A percentile compares a stretch with the other conserved stretches of the same genome.
These are phyloP conservation scores for Urtica urens DNA, from an alignment of 306 rosid species.

Conservation along the genomic window DNA sequence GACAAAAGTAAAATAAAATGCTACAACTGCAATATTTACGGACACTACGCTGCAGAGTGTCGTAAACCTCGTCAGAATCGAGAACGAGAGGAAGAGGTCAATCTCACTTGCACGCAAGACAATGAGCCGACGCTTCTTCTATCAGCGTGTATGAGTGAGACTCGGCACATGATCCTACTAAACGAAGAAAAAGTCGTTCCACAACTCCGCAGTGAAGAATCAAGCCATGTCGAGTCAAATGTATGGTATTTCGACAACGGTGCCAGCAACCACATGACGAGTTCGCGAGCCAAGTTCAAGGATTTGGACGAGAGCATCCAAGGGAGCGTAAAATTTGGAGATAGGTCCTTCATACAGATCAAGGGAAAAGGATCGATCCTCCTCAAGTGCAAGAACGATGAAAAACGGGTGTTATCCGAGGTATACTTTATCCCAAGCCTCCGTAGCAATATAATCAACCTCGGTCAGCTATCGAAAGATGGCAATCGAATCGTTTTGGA, in stretches of 20 bases:
- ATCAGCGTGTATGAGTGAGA: not conserved
- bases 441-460: not conserved
- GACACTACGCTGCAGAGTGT: too few relatives aligned
- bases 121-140: not conserved
- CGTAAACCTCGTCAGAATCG: too few relatives aligned
- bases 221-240: not conserved
- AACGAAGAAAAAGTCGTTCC: not conserved
- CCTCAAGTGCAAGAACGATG: not conserved
- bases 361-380: not conserved
- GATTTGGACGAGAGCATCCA: not conserved
- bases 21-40: too few relatives aligned
- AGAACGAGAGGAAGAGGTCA: too few relatives aligned
- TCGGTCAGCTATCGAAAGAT: not conserved
- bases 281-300: not conserved
- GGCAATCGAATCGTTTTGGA: not conserved
- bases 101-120: not conserved
- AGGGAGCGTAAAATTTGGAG: not conserved
- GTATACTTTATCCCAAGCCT: not conserved
- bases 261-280: not conserved
- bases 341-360: not conserved
- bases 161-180: not conserved
- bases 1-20: too few relatives aligned
- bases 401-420: not conserved
- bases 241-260: not conserved
- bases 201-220: not conserved